Percentiles rank a stretch among this genome's conserved stretches.
phyloP scores from a whole-genome alignment of 2,329 filamentous ascomycete genomes.

The Drechslerella dactyloides region DNA sequence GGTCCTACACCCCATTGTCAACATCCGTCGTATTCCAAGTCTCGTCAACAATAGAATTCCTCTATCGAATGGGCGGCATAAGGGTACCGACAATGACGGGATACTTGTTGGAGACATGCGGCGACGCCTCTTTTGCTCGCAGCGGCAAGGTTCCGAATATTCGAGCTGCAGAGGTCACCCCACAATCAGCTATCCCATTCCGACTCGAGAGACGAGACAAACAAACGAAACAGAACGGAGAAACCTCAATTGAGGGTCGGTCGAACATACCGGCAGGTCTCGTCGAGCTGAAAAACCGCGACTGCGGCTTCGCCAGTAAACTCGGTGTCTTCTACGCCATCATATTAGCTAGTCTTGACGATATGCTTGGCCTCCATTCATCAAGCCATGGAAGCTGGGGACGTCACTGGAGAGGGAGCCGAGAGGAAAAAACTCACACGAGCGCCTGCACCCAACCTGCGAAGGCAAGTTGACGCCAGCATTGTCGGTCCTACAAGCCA shows the following conservation, averaged over 20 bases:
- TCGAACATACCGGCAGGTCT: slow-evolving; percentile 73
- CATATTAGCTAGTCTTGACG: not conserved
- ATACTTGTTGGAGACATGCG: slow-evolving; percentile 87
- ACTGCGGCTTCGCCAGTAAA: slow-evolving; percentile 71
- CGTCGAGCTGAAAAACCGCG: slow-evolving; percentile 85
- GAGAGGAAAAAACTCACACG: slow-evolving; percentile 50
- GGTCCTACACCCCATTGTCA: slow-evolving; percentile 68
- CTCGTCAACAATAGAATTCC: slow-evolving; percentile 2
- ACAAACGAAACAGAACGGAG: slow-evolving; percentile 6
- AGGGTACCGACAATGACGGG: slow-evolving; percentile 78
- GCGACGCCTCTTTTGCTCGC: slow-evolving; percentile 89
- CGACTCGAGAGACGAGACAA: not conserved
- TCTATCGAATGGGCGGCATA: not conserved
- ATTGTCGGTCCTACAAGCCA: slow-evolving; percentile 16
- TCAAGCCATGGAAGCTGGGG: slow-evolving; percentile 34
- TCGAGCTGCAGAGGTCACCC: slow-evolving; percentile 65
- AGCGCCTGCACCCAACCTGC: slow-evolving; percentile 45
- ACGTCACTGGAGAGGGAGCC: slow-evolving; percentile 1
- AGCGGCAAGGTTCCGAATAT: slow-evolving; percentile 86
- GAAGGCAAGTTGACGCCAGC: slow-evolving; percentile 49
- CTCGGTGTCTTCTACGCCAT: slow-evolving; percentile 56
- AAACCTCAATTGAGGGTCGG: slow-evolving; percentile 2
- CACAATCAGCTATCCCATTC: slow-evolving; percentile 31
- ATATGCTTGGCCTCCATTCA: slow-evolving; percentile 38
- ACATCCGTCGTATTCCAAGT: not conserved